Evolutionary conservation across 2,329 filamentous ascomycete species (phyloP), one percentile per base, ranked within the genome.

Genomic region (Cytospora mali): DNA sequence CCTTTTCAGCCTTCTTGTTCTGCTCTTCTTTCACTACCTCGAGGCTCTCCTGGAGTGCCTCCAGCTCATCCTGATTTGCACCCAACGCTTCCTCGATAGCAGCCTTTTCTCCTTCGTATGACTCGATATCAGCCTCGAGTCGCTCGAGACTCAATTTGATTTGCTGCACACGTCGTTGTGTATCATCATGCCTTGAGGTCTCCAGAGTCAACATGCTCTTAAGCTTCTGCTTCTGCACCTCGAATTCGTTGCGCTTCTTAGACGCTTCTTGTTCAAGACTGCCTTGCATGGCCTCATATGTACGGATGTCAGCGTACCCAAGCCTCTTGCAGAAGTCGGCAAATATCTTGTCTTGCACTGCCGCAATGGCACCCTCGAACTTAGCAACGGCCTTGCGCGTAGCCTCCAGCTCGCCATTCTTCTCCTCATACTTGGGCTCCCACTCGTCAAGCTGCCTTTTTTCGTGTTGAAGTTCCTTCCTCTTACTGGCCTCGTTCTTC

Each of bases 231-330:
- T 88, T 90, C 73, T 99, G 95, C 4, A 90, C 88, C 61, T 89
- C 90, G 70, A 97, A 98, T 68, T 93, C 88, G 58, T 91, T 88
- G 66, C 92, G 92, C 79, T 93, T 93, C 75, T 95, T 88, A 0
- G 89, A 88, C 51, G 91, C 91, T 73, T 98, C 92, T 74, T 97
- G 92, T 75, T 98, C 93, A 55, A 96, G 80, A 49, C 90, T 93
- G 55, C 95, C 94, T 76, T 98, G 95, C 68, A 96, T 93, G 28
- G 90, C 90, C 73, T 98, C 93, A 71, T 98, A 99, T 62, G 92
- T 91, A 63, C 94, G 91, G 67, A 99, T 96, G 70, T 96, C 89
- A 62, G 86, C 83, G 74, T 97, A 98, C 0, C 93, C 92, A 23
- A 97, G 86, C 61, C 91, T 87, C 69, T 87, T 85, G 78, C 95